Percentiles rank a stretch among this genome's conserved stretches.
These are phyloP conservation scores for Pestalotiopsis fici DNA, from an alignment of 2,329 filamentous ascomycete species.

Conservation along the genomic window DNA sequence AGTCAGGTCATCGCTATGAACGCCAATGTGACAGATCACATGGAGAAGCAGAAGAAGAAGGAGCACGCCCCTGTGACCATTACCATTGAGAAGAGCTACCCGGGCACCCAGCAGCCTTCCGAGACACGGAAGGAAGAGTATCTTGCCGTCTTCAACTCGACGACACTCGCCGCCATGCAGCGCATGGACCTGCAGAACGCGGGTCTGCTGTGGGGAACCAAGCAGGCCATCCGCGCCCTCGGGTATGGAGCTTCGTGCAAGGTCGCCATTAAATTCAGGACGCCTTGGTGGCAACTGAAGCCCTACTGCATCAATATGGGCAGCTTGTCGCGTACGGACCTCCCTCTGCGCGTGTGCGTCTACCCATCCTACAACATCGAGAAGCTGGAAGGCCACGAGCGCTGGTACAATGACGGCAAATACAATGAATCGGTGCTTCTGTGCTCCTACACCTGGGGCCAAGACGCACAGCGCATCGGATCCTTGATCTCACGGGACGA, in stretches of 20 bases:
- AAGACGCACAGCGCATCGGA: constrained; percentile 34
- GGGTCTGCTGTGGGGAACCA: constrained; percentile 22
- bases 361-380: constrained; percentile 37
- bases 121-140: constrained; percentile 16
- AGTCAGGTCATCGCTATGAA: constrained; percentile 1
- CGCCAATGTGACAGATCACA: neutral
- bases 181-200: constrained; percentile 27
- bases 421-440: constrained; percentile 31
- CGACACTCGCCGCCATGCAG: constrained; percentile 27
- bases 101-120: neutral
- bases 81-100: neutral
- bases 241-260: constrained; percentile 32
- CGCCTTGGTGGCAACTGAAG: constrained; percentile 31
- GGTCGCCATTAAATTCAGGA: constrained; percentile 34
- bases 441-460: constrained; percentile 35
- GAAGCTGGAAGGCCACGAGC: constrained; percentile 11
- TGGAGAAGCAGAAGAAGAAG: neutral
- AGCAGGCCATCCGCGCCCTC: constrained; percentile 30
- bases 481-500: constrained; percentile 19
- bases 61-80: neutral
- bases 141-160: constrained; percentile 31
- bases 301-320: constrained; percentile 24
- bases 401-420: neutral
- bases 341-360: constrained; percentile 30
- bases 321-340: constrained; percentile 30